Percentiles rank a stretch among this genome's conserved stretches.
These are phyloP conservation scores for Auricularia heimuer DNA, from an alignment of 768 basidiomycete genomes.

Conservation along the genomic window DNA sequence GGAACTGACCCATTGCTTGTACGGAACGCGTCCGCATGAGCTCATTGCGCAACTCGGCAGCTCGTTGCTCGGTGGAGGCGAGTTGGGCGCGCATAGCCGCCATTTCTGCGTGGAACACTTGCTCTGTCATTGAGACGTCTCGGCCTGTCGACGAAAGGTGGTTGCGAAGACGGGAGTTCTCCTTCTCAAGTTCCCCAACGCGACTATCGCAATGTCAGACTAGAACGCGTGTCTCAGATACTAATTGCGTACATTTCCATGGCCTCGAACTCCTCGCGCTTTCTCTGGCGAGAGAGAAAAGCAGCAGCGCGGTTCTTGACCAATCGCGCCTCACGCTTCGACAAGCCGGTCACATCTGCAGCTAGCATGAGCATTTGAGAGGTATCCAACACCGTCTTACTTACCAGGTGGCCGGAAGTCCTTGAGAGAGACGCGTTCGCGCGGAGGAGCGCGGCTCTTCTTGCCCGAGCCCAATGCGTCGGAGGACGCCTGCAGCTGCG, in stretches of 20 bases:
- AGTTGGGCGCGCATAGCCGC: background rate
- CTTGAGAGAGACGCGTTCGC: slow-evolving; percentile 53
- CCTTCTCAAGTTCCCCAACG: slow-evolving; percentile 74
- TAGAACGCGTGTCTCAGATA: background rate
- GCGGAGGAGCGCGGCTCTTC: slow-evolving; percentile 10
- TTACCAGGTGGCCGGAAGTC: slow-evolving; percentile 69
- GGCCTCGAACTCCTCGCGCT: slow-evolving; percentile 83
- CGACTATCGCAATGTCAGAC: slow-evolving; percentile 37
- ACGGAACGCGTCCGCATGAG: background rate
- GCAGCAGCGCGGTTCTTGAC: slow-evolving; percentile 90
- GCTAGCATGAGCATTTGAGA: slow-evolving; percentile 10
- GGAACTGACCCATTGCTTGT: background rate
- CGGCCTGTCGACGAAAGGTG: background rate
- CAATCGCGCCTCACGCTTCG: slow-evolving; percentile 82
- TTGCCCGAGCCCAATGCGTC: background rate
- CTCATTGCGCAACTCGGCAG: background rate
- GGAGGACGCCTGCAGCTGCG: background rate
- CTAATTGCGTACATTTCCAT: slow-evolving; percentile 72
- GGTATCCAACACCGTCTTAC: background rate
- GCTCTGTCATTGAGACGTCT: background rate
- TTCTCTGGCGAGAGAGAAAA: slow-evolving; percentile 83
- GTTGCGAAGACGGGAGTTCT: slow-evolving; percentile 54
- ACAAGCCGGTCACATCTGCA: slow-evolving; percentile 72
- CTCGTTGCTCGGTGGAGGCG: background rate
- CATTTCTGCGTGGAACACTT: background rate